A percentile compares a stretch with the other conserved stretches of the same genome.
phyloP scores from a whole-genome alignment of 371 early-diverging fungal species.

The Cokeromyces recurvatus region DNA sequence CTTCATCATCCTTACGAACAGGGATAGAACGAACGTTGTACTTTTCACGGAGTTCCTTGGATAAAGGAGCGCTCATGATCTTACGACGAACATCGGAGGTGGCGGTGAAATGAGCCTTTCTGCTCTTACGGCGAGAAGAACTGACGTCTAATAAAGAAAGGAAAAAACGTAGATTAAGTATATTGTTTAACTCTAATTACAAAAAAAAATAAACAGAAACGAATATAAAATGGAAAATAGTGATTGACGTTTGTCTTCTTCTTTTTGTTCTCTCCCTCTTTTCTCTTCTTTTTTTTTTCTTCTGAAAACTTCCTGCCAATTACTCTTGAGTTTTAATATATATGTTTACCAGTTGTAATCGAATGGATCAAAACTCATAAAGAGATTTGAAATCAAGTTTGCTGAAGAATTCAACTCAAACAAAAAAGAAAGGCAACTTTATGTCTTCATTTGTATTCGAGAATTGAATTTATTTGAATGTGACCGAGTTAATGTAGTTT shows the following conservation, averaged over 20 bases:
- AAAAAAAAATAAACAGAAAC: neutral
- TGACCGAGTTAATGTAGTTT: neutral
- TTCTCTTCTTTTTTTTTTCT: too few relatives aligned
- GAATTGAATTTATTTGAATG: neutral
- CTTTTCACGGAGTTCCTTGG: constrained; percentile 98
- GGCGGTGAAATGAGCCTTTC: constrained; percentile 98
- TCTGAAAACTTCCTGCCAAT: too few relatives aligned
- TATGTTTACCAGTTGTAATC: too few relatives aligned
- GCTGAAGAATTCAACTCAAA: too few relatives aligned
- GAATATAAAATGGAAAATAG: neutral
- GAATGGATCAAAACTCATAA: too few relatives aligned
- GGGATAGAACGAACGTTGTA: constrained; percentile 94
- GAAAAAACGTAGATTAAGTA: neutral
- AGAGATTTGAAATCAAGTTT: too few relatives aligned
- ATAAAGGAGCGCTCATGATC: constrained; percentile 95
- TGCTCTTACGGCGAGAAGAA: constrained; percentile 93
- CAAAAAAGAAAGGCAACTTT: too few relatives aligned
- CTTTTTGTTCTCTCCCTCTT: too few relatives aligned
- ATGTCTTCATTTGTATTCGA: too few relatives aligned
- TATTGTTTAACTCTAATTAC: too few relatives aligned
- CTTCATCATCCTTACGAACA: constrained; percentile 97
- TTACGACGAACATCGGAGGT: constrained; percentile 91
- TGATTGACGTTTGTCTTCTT: neutral
- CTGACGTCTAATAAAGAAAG: constrained; percentile 67
- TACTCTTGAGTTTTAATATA: too few relatives aligned